phyloP scores from a whole-genome alignment of 2,329 filamentous ascomycete genomes.

The Aureobasidium sp. region DNA sequence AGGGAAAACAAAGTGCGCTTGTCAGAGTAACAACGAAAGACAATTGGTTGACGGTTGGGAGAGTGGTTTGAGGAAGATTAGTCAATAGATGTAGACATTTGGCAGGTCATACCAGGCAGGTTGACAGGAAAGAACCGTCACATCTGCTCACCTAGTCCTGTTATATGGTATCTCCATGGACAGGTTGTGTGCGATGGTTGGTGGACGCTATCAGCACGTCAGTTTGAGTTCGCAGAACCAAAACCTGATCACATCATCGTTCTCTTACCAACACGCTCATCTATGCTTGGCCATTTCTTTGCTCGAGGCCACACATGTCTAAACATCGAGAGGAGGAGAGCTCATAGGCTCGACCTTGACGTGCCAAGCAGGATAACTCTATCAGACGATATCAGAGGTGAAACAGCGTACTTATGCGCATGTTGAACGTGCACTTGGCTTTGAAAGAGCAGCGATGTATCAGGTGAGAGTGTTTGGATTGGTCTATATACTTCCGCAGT shows the following conservation, averaged over 20 bases:
- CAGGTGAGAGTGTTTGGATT: slow-evolving; percentile 8
- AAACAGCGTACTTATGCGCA: not conserved
- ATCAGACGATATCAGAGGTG: not conserved
- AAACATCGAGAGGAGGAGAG: not conserved
- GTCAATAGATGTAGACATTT: not conserved
- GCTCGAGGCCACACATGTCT: not conserved
- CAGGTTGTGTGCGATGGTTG: not conserved
- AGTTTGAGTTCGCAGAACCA: not conserved
- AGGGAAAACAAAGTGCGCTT: too few species aligned
- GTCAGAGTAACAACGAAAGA: not conserved
- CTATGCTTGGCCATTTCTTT: not conserved
- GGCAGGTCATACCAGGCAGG: too few species aligned
- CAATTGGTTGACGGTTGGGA: too few species aligned
- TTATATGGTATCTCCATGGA: not conserved
- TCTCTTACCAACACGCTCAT: not conserved
- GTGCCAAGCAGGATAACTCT: not conserved
- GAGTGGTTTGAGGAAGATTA: too few species aligned
- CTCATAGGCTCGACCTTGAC: not conserved
- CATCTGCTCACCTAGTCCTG: not conserved
- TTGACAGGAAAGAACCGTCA: not conserved
- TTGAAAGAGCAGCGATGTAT: not conserved
- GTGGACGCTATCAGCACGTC: not conserved
- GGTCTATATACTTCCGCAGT: slow-evolving; percentile 12
- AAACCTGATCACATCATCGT: not conserved
- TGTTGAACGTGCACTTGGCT: not conserved